Base-by-base conservation (phyloP, 148 eudicot species). In the Rhododendron mucronatum region DNA sequence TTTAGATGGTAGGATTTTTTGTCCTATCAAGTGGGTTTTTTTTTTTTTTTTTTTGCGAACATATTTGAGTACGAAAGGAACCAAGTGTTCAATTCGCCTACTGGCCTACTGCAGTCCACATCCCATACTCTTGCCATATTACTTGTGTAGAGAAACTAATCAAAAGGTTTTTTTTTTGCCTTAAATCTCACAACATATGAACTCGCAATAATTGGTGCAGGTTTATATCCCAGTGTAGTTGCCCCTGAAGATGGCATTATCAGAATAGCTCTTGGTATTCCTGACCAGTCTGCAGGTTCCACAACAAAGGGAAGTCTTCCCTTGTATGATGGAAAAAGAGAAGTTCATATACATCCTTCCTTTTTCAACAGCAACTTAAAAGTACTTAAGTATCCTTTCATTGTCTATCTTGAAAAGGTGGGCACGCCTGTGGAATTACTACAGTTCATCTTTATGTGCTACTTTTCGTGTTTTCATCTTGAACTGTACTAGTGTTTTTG, bases 401-500 rank as follows among this genome's bases (percentile, higher is more conserved):
- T 97, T 18, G 97, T 94, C 87, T 97, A 94, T 87, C 98, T 95
- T 90, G 99, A 97, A 89, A 95, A 97, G 99, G 98, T 96, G 59
- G 78, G 90, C 71, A 33, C 41, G 35, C 61, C 51, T 13, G 41
- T 69, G 48, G 51, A 83, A 23, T 65, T 48, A n/a, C 80, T 83
- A 10, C 3, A 67, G n/a, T 28, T 84, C 11, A 44, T 41, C 48
- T 39, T 48, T 21, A 41, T 48, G 11, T 71, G 76, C 8, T 2
- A 82, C 4, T 79, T 37, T 28, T 69, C 15, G 47, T 47, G 13
- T 37, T 47, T 74, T 73, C 37, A 57, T 71, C 69, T 78, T 79
- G 48, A 53, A 76, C 33, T 63, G 73, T 41, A 37, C 47, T 30
- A 37, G 44, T 77, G 57, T 50, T 69, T 63, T 45, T 73, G 14